These are phyloP conservation scores for Fonsecaea pedrosoi DNA, from an alignment of 2,329 filamentous ascomycete genomes.

Conservation along the genomic window DNA sequence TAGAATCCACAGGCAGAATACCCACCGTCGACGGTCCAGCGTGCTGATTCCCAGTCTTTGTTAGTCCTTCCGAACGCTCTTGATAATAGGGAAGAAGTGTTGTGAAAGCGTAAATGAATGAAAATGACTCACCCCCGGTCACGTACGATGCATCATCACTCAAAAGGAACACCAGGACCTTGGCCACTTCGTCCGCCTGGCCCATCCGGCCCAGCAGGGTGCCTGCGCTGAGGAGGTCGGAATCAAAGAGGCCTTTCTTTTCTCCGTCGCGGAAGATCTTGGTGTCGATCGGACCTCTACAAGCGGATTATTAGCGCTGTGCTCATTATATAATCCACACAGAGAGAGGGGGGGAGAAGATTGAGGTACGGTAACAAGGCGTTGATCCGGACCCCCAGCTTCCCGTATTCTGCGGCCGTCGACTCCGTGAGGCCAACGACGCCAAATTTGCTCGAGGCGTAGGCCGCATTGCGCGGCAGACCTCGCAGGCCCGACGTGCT, in stretches of 20 bases:
- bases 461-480: constrained; percentile 49
- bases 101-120: background rate
- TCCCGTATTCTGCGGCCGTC: constrained; percentile 45
- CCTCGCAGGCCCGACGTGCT: constrained; percentile 48
- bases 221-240: constrained; percentile 20
- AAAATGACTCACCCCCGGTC: constrained; percentile 47
- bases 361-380: constrained; percentile 42
- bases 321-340: background rate
- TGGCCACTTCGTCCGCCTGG: constrained; percentile 46
- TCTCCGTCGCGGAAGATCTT: constrained; percentile 31
- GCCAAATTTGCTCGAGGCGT: constrained; percentile 53
- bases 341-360: background rate
- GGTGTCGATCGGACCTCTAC: constrained; percentile 27
- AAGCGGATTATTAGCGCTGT: background rate
- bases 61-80: too few relatives aligned
- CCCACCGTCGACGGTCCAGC: constrained; percentile 28
- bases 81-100: too few relatives aligned
- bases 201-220: constrained; percentile 31
- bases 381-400: constrained; percentile 47
- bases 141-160: constrained; percentile 56
- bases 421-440: constrained; percentile 54
- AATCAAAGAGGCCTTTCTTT: constrained; percentile 24
- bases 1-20: constrained; percentile 30
- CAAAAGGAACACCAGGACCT: constrained; percentile 56
- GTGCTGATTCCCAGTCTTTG: constrained; percentile 6